phyloP scores from a whole-genome alignment of 1,284 basidiomycete species.

The Coniferiporia weirii region DNA sequence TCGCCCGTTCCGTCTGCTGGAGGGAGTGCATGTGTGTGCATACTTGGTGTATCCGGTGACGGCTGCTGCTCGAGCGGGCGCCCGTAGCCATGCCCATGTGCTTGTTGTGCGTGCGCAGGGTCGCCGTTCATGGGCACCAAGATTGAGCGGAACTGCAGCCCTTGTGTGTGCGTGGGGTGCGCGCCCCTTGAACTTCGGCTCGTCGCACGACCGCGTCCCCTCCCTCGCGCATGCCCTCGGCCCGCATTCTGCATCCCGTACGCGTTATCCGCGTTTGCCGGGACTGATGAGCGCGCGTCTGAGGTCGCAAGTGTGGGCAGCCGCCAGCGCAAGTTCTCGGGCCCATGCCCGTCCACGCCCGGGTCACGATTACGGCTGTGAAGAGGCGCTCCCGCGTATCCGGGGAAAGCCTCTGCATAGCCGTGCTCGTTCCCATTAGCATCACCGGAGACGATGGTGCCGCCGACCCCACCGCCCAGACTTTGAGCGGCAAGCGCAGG shows the following conservation, averaged over 20 bases:
- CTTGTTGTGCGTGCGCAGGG: constrained; percentile 4
- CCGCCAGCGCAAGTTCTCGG: not conserved
- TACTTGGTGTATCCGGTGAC: not conserved
- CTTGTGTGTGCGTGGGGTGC: not conserved
- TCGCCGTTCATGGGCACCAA: constrained; percentile 10
- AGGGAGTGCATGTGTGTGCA: not conserved
- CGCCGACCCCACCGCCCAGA: not conserved
- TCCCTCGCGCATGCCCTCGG: not conserved
- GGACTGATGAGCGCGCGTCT: not conserved
- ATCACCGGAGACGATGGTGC: not conserved
- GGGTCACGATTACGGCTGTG: not conserved
- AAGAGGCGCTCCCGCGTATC: not conserved
- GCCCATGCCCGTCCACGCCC: not conserved
- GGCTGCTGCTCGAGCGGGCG: not conserved
- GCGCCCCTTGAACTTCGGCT: too few species aligned
- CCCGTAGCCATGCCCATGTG: constrained; percentile 3
- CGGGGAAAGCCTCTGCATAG: not conserved
- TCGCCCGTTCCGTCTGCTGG: not conserved
- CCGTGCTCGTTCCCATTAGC: not conserved
- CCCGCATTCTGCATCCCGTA: too few species aligned
- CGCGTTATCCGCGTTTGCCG: not conserved
- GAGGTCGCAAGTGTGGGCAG: not conserved
- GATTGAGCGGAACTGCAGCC: constrained; percentile 9
- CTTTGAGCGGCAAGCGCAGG: not conserved
- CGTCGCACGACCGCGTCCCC: not conserved